These are phyloP conservation scores for Skeletonema tropicum DNA, from an alignment of 108 stramenopile genomes.

Conservation along the genomic window DNA sequence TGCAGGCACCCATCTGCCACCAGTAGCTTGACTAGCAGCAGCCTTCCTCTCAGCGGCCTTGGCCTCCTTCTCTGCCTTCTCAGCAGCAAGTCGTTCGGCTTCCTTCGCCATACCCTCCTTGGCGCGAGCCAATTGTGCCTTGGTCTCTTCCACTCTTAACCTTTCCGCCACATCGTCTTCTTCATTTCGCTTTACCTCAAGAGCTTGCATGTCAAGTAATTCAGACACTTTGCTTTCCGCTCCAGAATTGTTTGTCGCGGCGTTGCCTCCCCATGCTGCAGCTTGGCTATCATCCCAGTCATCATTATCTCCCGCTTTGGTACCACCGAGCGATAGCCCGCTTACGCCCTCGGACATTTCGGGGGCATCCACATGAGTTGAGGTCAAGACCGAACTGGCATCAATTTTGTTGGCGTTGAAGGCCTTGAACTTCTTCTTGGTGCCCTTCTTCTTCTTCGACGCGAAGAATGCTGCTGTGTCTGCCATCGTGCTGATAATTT, in stretches of 20 bases:
- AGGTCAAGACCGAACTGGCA: slow-evolving; percentile 61
- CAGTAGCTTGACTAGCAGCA: slow-evolving; percentile 20
- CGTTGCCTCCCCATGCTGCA: slow-evolving; percentile 53
- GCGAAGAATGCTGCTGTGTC: slow-evolving; percentile 87
- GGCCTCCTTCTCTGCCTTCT: slow-evolving; percentile 72
- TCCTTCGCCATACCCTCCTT: slow-evolving; percentile 90
- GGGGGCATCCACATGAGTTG: slow-evolving; percentile 75
- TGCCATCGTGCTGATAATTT: slow-evolving; percentile 50
- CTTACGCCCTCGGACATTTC: slow-evolving; percentile 63
- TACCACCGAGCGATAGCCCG: not conserved
- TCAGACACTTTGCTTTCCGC: slow-evolving; percentile 59
- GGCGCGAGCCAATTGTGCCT: slow-evolving; percentile 77
- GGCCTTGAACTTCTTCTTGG: slow-evolving; percentile 82
- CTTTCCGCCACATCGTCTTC: slow-evolving; percentile 83
- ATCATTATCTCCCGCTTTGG: slow-evolving; percentile 21
- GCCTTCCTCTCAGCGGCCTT: slow-evolving; percentile 23
- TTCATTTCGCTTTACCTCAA: slow-evolving; percentile 59
- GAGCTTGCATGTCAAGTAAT: slow-evolving; percentile 77
- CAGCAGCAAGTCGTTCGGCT: slow-evolving; percentile 72
- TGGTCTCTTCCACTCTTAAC: slow-evolving; percentile 85
- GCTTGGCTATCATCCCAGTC: slow-evolving; percentile 72
- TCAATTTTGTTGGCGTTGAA: slow-evolving; percentile 93
- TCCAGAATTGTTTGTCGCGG: slow-evolving; percentile 21
- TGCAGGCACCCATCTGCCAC: slow-evolving; percentile 72
- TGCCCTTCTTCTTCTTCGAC: slow-evolving; percentile 75